A percentile compares a stretch with the other conserved stretches of the same genome.
These are phyloP conservation scores for Pythium phragmitis DNA, from an alignment of 352 stramenopile genomes.

Conservation along the genomic window DNA sequence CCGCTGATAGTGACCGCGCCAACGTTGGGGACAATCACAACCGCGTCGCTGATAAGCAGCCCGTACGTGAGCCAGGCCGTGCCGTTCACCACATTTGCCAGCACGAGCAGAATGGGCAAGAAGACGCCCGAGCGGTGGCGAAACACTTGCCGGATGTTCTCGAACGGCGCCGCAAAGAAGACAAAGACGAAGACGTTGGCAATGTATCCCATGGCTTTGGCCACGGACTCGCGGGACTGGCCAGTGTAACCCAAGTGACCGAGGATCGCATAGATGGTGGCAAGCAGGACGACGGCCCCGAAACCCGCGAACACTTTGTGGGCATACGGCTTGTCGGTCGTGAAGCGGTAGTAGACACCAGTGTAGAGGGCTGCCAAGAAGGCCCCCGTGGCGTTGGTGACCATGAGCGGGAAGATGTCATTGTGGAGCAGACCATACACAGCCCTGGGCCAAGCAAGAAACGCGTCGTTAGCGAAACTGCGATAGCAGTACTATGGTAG, in stretches of 20 bases:
- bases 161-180: slow-evolving; percentile 56
- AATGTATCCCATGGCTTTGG: slow-evolving; percentile 37
- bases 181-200: slow-evolving; percentile 43
- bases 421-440: slow-evolving; percentile 44
- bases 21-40: slow-evolving; percentile 51
- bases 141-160: slow-evolving; percentile 28
- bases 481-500: not conserved
- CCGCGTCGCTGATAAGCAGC: slow-evolving; percentile 41
- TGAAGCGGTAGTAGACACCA: slow-evolving; percentile 43
- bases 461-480: not conserved
- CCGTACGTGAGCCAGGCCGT: slow-evolving; percentile 49
- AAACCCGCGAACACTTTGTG: slow-evolving; percentile 30
- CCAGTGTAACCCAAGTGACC: slow-evolving; percentile 30
- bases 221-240: slow-evolving; percentile 32
- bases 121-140: slow-evolving; percentile 32
- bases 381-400: slow-evolving; percentile 42
- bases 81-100: slow-evolving; percentile 43
- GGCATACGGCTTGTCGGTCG: slow-evolving; percentile 38
- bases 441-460: slow-evolving; percentile 9
- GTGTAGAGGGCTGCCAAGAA: slow-evolving; percentile 40
- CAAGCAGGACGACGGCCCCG: slow-evolving; percentile 21
- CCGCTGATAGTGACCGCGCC: slow-evolving; percentile 39
- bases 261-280: slow-evolving; percentile 40
- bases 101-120: slow-evolving; percentile 50
- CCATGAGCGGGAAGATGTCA: slow-evolving; percentile 47